Evolutionary conservation across 1,284 basidiomycete species (phyloP), one percentile per base, ranked within the genome.

Genomic region (Ustilago sp.): DNA sequence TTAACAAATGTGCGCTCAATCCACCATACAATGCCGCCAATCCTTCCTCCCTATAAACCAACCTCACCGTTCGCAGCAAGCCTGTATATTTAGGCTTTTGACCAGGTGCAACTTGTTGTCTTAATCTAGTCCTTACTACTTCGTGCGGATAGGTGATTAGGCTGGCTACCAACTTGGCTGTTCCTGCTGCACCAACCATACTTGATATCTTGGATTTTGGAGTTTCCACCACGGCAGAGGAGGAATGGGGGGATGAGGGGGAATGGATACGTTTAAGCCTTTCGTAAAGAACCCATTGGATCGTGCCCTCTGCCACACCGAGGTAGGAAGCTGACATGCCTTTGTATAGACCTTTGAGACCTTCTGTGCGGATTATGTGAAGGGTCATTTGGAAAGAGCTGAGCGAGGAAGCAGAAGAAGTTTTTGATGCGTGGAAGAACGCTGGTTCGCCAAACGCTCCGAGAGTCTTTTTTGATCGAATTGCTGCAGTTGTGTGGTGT

Each of bases 251-350:
- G 13, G 39, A 17, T 12, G 9, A 8, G 43, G 43, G n/a, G 43
- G 43, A 45, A 19, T 45, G n/a, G 43, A 45, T n/a, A 19, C n/a
- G n/a, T 19, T 86, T 95, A 94, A 66, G 95, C 39, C 90, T 89
- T 85, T 99, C 97, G 86, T 99, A 99, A 12, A 99, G 88, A 23
- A 93, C 93, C 97, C 97, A 99, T 85, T 98, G 96, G 63, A 99
- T 98, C 23, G 95, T 95, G 4, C 93, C 93, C 87, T 99, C 97
- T 17, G 94, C 93, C 8, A 98, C 96, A 36, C 97, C 97, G 17
- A 99, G 89, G 86, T 98, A 95, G 79, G 93, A 94, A 56, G 97
- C 97, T 74, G 92, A 94, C 53, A 99, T 88, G 3, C 97, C 97
- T 86, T 94, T 94, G 88, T 99, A 99, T 77, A 98, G 92, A 0